These are phyloP conservation scores for Paxillus ammoniavirescens DNA, from an alignment of 768 basidiomycete genomes.

Conservation along the genomic window DNA sequence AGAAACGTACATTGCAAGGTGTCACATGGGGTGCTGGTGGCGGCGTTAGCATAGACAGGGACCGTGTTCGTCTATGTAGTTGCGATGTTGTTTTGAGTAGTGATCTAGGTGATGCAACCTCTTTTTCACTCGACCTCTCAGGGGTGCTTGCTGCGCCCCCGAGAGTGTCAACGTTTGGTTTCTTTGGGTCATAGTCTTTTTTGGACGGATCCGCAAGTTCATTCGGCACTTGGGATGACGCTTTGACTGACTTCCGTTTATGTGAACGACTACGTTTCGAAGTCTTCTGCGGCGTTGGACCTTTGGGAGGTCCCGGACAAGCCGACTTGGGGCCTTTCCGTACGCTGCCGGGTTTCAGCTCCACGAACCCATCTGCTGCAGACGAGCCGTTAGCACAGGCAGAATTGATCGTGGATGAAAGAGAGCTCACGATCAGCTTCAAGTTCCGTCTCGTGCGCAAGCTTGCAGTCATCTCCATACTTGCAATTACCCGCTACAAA, in stretches of 20 bases:
- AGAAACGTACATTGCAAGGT: slow-evolving; percentile 15
- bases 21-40: slow-evolving; percentile 10
- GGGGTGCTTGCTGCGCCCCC: neutral
- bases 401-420: neutral
- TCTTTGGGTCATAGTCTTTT: neutral
- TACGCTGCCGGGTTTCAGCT: slow-evolving; percentile 1
- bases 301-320: neutral
- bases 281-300: neutral
- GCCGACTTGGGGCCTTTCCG: neutral
- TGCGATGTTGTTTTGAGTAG: slow-evolving; percentile 8
- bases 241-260: slow-evolving; percentile 7
- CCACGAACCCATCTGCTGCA: slow-evolving; percentile 18
- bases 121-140: neutral
- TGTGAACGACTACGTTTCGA: slow-evolving; percentile 9
- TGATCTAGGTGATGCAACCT: neutral
- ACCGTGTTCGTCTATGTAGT: slow-evolving; percentile 26
- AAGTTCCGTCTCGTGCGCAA: slow-evolving; percentile 29
- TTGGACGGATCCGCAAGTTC: neutral
- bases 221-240: neutral
- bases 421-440: slow-evolving; percentile 20
- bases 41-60: slow-evolving; percentile 25
- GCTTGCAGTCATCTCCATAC: slow-evolving; percentile 26
- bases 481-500: slow-evolving; percentile 24
- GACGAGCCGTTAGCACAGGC: neutral
- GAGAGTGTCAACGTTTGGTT: neutral